Evolutionary conservation across 305 asterid genomes (phyloP), one percentile per base, ranked within the genome.

Genomic region (Euphrasia arctica): DNA sequence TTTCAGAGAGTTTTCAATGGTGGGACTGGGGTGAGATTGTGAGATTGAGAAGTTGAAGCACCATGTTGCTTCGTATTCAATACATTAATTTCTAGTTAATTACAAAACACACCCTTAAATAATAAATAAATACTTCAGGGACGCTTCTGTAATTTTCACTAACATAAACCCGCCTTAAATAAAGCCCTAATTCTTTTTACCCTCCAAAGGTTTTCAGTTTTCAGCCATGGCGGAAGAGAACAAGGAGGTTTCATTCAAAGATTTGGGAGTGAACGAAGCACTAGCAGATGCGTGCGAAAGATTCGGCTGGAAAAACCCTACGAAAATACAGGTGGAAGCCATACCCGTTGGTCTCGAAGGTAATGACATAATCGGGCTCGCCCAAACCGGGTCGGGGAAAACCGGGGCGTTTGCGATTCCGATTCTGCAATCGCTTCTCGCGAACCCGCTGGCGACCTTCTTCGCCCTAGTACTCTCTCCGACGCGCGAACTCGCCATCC

Each of bases 381-480:
- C 52, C 6, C 52, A 90, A 77, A 92, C 98, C 4, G 97, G 98
- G 65, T 92, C 98, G 3, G 98, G 97, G 36, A 90, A 92, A 79
- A 92, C 98, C 8, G 98, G 92, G 0, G 98, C 98, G 0, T 90
- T 90, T 55, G 98, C 98, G 0, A 76, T 51, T 51, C 56, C 56
- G 2, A 51, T 88, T 49, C 78, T 88, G 22, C 94, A 88, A 60
- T 62, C 91, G 1, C 83, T 88, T 25, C 49, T 83, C n/a, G 85
- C 83, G 18, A 54, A 71, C 39, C 89, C 87, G 0, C 87, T 83
- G 71, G 79, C 22, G 22, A 18, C 94, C 1, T 88, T 88, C 70
- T 85, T 83, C 42, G 91, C 91, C 11, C 83, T 89, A 15, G 89
- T 85, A 58, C 91, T 85, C 3, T 84, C 94, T 18, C 96, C 96